phyloP scores from a whole-genome alignment of 2,329 filamentous ascomycete species.

The Exophiala dermatitidis region DNA sequence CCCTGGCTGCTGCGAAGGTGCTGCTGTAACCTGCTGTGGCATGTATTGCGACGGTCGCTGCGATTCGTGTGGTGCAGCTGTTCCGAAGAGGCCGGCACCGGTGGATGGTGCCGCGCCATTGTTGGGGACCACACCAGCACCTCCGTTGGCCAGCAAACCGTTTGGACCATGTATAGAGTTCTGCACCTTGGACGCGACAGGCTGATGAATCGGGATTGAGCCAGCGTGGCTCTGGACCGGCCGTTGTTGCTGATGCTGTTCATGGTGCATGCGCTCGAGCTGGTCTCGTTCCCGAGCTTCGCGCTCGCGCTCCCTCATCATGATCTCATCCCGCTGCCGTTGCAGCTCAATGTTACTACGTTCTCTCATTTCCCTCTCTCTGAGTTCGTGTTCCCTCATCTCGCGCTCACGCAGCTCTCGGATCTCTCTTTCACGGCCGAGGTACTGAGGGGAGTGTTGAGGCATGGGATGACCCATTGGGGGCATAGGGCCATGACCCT shows the following conservation, averaged over 20 bases:
- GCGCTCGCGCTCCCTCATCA: conserved; percentile 47
- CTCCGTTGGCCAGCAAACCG: conserved; percentile 71
- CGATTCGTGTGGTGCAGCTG: conserved; percentile 38
- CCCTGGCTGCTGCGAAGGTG: conserved; percentile 45
- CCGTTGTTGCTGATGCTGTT: conserved; percentile 59
- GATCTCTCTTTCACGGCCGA: conserved; percentile 32
- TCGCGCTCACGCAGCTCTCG: conserved; percentile 49
- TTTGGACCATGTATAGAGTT: conserved; percentile 87
- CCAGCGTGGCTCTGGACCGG: conserved; percentile 81
- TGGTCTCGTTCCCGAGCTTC: conserved; percentile 59
- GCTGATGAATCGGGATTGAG: conserved; percentile 87
- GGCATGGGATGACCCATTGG: conserved; percentile 18
- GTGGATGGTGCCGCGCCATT: conserved; percentile 51
- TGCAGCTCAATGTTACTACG: conserved; percentile 22
- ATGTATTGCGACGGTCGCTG: conserved; percentile 52
- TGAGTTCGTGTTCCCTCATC: conserved; percentile 57
- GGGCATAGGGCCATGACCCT: conserved; percentile 17
- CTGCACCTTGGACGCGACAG: conserved; percentile 72
- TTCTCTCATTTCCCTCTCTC: conserved; percentile 31
- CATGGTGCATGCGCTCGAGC: conserved; percentile 40
- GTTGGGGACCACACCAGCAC: conserved; percentile 47
- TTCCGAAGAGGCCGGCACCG: conserved; percentile 51
- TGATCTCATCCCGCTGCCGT: conserved; percentile 50
- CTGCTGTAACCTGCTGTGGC: conserved; percentile 49
- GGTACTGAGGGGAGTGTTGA: conserved; percentile 27